Base-by-base conservation (phyloP, 148 eudicot genomes). In the Chenopodium formosanum region DNA sequence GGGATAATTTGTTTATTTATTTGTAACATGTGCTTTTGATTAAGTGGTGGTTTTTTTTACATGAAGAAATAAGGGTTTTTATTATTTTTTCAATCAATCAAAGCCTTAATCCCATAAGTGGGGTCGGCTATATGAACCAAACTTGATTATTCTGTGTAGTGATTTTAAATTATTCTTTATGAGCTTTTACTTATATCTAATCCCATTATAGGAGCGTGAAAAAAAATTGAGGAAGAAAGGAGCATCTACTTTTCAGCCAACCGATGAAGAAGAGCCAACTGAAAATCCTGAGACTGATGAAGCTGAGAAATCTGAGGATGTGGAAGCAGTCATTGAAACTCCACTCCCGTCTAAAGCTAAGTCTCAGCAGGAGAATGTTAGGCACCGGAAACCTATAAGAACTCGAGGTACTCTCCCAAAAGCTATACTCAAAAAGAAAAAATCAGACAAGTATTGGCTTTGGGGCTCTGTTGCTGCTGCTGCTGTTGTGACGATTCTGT, bases 161-260 rank as follows among this genome's bases (percentile, higher is more conserved):
- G 25, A 25, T 25, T 40, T 40, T 40, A 5, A 40, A 5, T 40
- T 40, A 40, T 40, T 40, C 44, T 5, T 40, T 40, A 5, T 40
- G 44, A 40, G 7, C 44, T 7, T 50, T 12, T 56, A 56, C 17
- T 56, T 14, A 56, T 56, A 19, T 25, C 68, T 79, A 69, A 31
- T 20, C 44, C n/a, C 17, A 70, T 75, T 47, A 40, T 89, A 95
- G 98, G 94, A 91, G 13, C 91, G 87, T 25, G 97, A 95, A 86
- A 95, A 86, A 89, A 93, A 88, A 80, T 80, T 87, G 52, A 92
- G 85, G 89, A 95, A 95, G 91, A 92, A 91, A 89, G 84, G 87
- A 76, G 85, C 85, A 40, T 76, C 85, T n/a, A 77, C 91, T 29
- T 82, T 31, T 60, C 76, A 81, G 34, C 78, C 91, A 79, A 37